Evolutionary conservation across 108 stramenopile species (phyloP).

Genomic region (Discostella pseudostelligera): DNA sequence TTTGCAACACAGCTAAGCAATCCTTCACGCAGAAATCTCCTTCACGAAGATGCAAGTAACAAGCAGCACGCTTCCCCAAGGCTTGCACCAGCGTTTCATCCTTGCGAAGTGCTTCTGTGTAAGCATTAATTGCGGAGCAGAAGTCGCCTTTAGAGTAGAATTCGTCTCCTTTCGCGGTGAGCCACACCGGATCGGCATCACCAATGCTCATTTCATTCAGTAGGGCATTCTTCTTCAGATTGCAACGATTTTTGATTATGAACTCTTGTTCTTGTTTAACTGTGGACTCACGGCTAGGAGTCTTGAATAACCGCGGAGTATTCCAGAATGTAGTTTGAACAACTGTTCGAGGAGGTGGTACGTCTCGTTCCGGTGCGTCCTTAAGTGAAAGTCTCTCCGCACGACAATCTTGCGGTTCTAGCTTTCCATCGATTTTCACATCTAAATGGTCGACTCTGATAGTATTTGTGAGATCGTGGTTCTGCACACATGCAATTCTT

Average conservation of each 20-base stretch:
- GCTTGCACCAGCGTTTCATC: constrained; percentile 31
- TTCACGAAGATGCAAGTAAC: constrained; percentile 43
- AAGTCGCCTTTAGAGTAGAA: constrained; percentile 50
- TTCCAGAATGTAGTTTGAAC: constrained; percentile 36
- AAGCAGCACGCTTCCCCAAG: constrained; percentile 30
- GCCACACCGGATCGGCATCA: constrained; percentile 56
- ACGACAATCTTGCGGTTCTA: not conserved
- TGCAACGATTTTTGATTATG: constrained; percentile 51
- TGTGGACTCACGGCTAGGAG: constrained; percentile 61
- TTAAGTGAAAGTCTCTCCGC: not conserved
- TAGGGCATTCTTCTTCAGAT: constrained; percentile 45
- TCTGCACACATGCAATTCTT: no score
- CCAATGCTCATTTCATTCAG: constrained; percentile 34
- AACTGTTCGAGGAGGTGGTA: constrained; percentile 38
- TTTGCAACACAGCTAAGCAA: constrained; percentile 16
- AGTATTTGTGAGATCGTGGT: not conserved
- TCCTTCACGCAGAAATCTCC: constrained; percentile 24
- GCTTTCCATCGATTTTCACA: not conserved
- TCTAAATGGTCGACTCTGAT: not conserved
- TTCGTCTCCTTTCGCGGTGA: constrained; percentile 53
- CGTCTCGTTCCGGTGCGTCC: not conserved
- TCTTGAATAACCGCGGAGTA: constrained; percentile 66
- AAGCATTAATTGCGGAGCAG: constrained; percentile 51
- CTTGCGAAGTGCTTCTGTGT: constrained; percentile 42
- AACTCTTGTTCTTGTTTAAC: constrained; percentile 55